Conservation (phyloP, 176 grass and related monocot genomes). For the Triticum timopheevii region DNA sequence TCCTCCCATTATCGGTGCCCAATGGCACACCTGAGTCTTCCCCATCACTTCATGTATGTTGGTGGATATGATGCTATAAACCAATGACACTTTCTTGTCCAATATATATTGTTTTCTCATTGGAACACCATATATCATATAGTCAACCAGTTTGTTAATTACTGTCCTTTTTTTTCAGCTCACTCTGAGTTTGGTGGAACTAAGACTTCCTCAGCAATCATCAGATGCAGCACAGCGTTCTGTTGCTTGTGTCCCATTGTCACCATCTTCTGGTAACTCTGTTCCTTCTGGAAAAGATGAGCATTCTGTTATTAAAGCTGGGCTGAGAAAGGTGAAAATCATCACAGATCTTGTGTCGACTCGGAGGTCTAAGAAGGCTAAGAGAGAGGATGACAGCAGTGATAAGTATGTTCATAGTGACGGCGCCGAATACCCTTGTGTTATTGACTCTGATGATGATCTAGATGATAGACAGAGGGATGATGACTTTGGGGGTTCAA, state of each 20-base stretch:
- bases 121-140: slow-evolving; percentile 32
- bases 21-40: slow-evolving; percentile 40
- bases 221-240: slow-evolving; percentile 48
- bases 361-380: slow-evolving; percentile 60
- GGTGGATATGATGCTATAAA: slow-evolving; percentile 6
- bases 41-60: slow-evolving; percentile 80
- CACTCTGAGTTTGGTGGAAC: slow-evolving; percentile 51
- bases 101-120: not conserved
- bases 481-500: slow-evolving; percentile 50
- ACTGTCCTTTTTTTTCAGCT: slow-evolving; percentile 46
- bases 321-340: slow-evolving; percentile 83
- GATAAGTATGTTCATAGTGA: slow-evolving; percentile 71
- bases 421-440: slow-evolving; percentile 58
- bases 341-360: slow-evolving; percentile 71
- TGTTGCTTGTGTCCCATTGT: slow-evolving; percentile 35
- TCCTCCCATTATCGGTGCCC: slow-evolving; percentile 56
- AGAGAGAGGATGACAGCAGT: slow-evolving; percentile 59
- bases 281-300: slow-evolving; percentile 74
- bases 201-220: slow-evolving; percentile 41
- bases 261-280: slow-evolving; percentile 59
- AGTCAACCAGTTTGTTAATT: slow-evolving; percentile 25
- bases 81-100: slow-evolving; percentile 18
- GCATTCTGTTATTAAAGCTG: slow-evolving; percentile 76
- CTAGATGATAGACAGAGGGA: slow-evolving; percentile 50
- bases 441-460: slow-evolving; percentile 86